phyloP scores from a whole-genome alignment of 2,329 filamentous ascomycete species.

The Neoscytalidium dimidiatum region DNA sequence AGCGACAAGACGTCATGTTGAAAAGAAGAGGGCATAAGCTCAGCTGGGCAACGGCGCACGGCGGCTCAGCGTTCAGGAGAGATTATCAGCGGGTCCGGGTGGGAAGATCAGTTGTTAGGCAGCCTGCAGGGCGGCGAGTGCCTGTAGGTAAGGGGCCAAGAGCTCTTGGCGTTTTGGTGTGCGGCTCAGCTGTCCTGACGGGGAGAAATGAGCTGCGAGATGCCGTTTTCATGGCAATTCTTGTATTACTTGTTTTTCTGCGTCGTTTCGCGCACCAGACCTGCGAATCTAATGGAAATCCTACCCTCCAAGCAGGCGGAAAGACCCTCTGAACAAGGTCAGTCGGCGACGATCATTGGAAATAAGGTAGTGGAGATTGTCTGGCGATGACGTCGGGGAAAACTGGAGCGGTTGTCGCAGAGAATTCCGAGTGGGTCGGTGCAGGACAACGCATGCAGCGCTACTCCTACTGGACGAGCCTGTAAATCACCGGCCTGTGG shows the following conservation, averaged over 20 bases:
- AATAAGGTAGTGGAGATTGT: conserved; percentile 3
- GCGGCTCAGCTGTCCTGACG: background rate
- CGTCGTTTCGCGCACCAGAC: too few relatives aligned
- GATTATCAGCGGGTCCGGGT: conserved; percentile 11
- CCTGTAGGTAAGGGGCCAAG: background rate
- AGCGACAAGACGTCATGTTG: conserved; percentile 5
- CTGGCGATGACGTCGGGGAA: conserved; percentile 5
- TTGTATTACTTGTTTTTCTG: background rate
- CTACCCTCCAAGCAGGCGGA: background rate
- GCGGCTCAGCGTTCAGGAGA: conserved; percentile 9
- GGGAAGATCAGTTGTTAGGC: conserved; percentile 9
- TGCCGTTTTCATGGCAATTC: background rate
- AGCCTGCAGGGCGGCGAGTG: background rate
- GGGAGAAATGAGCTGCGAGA: background rate
- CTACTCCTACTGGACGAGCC: background rate
- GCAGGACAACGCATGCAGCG: background rate
- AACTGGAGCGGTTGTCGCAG: conserved; percentile 9
- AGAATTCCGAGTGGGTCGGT: background rate
- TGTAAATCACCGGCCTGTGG: background rate
- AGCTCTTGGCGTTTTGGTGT: conserved; percentile 1
- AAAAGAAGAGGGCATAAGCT: conserved; percentile 13
- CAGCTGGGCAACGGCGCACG: conserved; percentile 1
- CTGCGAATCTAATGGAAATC: too few relatives aligned
- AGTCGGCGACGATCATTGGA: background rate
- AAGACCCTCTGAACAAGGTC: background rate